Base-by-base conservation (phyloP, 108 stramenopile species). In the Chaetoceros muelleri region DNA sequence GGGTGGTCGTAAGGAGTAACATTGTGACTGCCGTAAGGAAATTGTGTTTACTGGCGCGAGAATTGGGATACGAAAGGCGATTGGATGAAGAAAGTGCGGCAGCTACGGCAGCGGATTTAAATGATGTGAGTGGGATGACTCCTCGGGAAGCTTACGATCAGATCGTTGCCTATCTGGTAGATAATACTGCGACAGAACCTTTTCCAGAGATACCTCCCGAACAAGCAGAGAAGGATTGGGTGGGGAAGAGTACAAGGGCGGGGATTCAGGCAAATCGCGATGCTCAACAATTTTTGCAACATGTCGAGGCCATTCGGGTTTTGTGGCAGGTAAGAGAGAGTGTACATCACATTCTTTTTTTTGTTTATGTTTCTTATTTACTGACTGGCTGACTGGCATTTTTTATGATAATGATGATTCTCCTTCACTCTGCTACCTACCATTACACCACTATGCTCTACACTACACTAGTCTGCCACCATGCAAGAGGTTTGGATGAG, bases 211-310 rank as follows among this genome's bases (percentile, higher is more conserved):
- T 25, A 31, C 61, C 63, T 45, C 65, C 59, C 21, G 61, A 59
- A 27, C 63, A 62, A 22, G 71, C 71, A 54, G 65, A 56, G n/a
- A 57, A 61, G 55, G 90, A 92, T 70, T 92, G 90, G 90, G 81
- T 87, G 24, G 90, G 90, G n/a, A 68, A 85, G 31, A 80, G 82
- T 62, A 64, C 84, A 21, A 61, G 84, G 52, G 90, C 90, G 20
- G 90, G 90, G 7, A 48, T 82, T 45, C 75, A 80, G 46, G 81
- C 90, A 46, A 92, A 92, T 58, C 77, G 80, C 49, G 86, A 87
- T 70, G 80, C 86, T n/a, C 78, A 84, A 59, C 71, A 72, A 54
- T 92, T 92, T 70, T 59, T 92, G 63, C 69, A 79, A 44, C 74
- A 84, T 55, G 73, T 79, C 73, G 75, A 81, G 30, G 65, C 77